Evolutionary conservation across 1,139 yeast genomes (phyloP), one percentile per base, ranked within the genome.

Genomic region (Kodamaea plutei): DNA sequence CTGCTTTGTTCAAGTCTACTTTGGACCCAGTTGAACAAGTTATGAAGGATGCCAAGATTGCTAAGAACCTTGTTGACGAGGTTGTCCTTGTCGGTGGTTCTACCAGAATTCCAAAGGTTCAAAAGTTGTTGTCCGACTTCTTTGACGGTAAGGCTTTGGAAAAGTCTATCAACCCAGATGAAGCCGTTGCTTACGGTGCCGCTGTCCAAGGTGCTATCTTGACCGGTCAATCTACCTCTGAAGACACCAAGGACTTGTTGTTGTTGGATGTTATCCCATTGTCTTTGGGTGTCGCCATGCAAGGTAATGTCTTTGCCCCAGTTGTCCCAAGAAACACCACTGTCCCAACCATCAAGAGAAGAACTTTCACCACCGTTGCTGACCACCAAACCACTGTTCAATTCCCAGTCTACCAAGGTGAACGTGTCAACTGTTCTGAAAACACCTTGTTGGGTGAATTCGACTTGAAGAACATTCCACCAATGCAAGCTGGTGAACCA

Each of bases 401-500:
- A 70, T 89, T 91, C 96, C 98, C 96, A 71, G 97, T 91, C 47
- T 91, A 89, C 89, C 97, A 91, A 76, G 98, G 98, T 83, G 98
- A 91, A 78, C 95, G 98, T 80, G 96, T 88, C 64, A 91, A 89
- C 95, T 89, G 97, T 80, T 67, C 87, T 54, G 97, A 91, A 76
- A 91, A 91, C 94, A 88, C 96, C 63, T 82, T 89, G 65, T 84
- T 91, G 68, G 98, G 98, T 79, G 96, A 91, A 77, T 91, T 91
- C 72, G 97, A 91, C 82, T 84, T 91, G 69, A 87, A 85, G 79
- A 91, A 91, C 73, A 87, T 91, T 58, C 98, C 98, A 67, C 97
- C 97, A 69, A 79, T 91, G 89, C 85, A 83, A 69, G 96, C 96
- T 71, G 97, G 97, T 73, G 97, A 89, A 74, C 97, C 97, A 75